A percentile compares a stretch with the other conserved stretches of the same genome.
phyloP scores from a whole-genome alignment of 139 green algal genomes.

The Tetratostichococcus sp. region DNA sequence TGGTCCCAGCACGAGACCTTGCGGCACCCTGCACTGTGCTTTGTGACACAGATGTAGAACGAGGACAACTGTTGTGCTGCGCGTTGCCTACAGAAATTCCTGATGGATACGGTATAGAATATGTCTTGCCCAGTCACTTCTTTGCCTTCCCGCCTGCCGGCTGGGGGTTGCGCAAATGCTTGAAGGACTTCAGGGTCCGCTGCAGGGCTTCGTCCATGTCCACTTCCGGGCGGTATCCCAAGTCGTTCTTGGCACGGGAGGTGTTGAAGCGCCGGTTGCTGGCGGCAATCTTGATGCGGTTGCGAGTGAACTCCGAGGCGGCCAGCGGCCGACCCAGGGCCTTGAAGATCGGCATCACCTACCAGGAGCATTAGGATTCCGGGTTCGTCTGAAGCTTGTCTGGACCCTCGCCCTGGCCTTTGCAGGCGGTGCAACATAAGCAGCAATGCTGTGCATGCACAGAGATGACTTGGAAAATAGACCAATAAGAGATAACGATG shows the following conservation, averaged over 20 bases:
- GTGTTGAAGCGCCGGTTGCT: conserved; percentile 56
- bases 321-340: background rate
- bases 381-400: too few species aligned
- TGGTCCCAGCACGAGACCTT: too few species aligned
- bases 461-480: too few species aligned
- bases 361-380: too few species aligned
- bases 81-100: too few species aligned
- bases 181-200: conserved; percentile 51
- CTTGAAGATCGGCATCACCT: background rate
- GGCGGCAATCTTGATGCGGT: conserved; percentile 47
- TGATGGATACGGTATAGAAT: too few species aligned
- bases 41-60: too few species aligned
- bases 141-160: background rate
- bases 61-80: too few species aligned
- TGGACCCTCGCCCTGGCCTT: too few species aligned
- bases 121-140: too few species aligned
- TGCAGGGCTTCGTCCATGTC: conserved; percentile 49
- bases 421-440: background rate
- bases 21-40: too few species aligned
- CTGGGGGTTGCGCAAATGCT: conserved; percentile 28
- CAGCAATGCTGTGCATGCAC: background rate
- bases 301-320: conserved; percentile 60
- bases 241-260: conserved; percentile 30
- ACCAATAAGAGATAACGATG: too few species aligned
- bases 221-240: conserved; percentile 61